Percentiles rank a stretch among this genome's conserved stretches.
Conservation (phyloP, 164 flowering plant genomes). For the Tetrastigma voinierianum region DNA sequence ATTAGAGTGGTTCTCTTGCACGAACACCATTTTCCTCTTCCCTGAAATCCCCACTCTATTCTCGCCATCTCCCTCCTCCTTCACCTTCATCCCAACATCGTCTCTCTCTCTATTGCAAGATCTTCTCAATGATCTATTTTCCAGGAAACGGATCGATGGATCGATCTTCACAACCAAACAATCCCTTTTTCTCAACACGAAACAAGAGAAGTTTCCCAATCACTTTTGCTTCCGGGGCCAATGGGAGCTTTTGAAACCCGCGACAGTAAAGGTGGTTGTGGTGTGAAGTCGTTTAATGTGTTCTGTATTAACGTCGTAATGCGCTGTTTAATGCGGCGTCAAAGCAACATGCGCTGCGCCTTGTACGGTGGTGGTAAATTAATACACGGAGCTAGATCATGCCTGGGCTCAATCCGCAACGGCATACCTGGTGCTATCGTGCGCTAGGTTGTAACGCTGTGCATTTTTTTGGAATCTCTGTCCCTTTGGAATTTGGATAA, state of each 20-base stretch:
- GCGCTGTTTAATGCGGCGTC: too few species aligned
- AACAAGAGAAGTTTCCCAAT: neutral
- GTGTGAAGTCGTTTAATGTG: too few species aligned
- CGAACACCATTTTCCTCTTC: constrained; percentile 49
- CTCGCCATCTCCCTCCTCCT: constrained; percentile 51
- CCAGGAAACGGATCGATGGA: neutral
- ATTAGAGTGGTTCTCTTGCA: constrained; percentile 70
- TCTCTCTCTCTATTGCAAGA: neutral
- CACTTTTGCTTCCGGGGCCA: neutral
- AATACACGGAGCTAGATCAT: neutral
- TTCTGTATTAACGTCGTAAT: too few species aligned
- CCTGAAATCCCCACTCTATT: constrained; percentile 40
- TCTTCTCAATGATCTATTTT: too few species aligned
- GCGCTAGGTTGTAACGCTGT: neutral
- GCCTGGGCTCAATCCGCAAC: neutral
- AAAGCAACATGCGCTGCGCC: too few species aligned
- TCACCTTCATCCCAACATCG: constrained; percentile 45
- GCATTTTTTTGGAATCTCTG: too few species aligned
- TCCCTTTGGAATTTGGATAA: too few species aligned
- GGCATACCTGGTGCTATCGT: neutral
- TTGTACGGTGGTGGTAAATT: too few species aligned
- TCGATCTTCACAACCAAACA: too few species aligned
- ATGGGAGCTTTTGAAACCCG: too few species aligned
- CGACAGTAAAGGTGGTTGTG: too few species aligned
- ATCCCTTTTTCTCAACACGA: too few species aligned